Evolutionary conservation across 2,329 filamentous ascomycete genomes (phyloP).

Genomic region (Pseudogymnoascus sp.): DNA sequence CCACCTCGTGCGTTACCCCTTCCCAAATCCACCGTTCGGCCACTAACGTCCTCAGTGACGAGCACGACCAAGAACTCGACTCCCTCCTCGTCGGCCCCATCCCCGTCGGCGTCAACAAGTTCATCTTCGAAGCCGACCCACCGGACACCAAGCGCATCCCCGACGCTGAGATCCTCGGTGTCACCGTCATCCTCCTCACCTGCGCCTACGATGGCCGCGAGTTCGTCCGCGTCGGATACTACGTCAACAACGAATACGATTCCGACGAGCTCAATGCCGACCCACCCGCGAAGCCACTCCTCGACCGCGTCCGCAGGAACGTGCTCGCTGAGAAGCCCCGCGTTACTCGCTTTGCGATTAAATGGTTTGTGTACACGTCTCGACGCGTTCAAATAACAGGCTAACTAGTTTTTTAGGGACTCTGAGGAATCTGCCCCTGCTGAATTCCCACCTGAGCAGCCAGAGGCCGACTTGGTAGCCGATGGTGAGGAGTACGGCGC

Average conservation of each 20-base stretch:
- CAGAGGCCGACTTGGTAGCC: constrained; percentile 77
- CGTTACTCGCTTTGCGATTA: constrained; percentile 96
- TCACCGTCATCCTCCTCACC: constrained; percentile 92
- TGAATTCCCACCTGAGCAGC: constrained; percentile 95
- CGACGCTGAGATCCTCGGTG: constrained; percentile 88
- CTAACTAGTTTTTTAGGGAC: constrained; percentile 54
- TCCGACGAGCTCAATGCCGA: constrained; percentile 81
- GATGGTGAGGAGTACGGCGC: constrained; percentile 88
- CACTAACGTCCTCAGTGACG: constrained; percentile 52
- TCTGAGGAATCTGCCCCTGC: constrained; percentile 94
- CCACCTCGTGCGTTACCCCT: constrained; percentile 67
- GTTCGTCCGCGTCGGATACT: constrained; percentile 97
- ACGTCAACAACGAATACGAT: constrained; percentile 99
- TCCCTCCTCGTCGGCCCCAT: constrained; percentile 95
- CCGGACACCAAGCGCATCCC: constrained; percentile 87
- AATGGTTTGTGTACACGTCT: constrained; percentile 61
- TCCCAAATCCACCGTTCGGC: constrained; percentile 15
- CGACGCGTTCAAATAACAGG: background rate
- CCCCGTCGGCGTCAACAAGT: constrained; percentile 96
- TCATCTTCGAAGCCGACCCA: constrained; percentile 91
- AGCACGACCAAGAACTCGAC: constrained; percentile 98
- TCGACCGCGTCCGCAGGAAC: constrained; percentile 87
- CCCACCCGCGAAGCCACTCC: constrained; percentile 81
- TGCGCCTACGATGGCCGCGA: constrained; percentile 95
- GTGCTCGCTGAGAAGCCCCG: constrained; percentile 94